A percentile compares a stretch with the other conserved stretches of the same genome.
phyloP scores from a whole-genome alignment of 331 rosid species.

The Rosa hybrid region DNA sequence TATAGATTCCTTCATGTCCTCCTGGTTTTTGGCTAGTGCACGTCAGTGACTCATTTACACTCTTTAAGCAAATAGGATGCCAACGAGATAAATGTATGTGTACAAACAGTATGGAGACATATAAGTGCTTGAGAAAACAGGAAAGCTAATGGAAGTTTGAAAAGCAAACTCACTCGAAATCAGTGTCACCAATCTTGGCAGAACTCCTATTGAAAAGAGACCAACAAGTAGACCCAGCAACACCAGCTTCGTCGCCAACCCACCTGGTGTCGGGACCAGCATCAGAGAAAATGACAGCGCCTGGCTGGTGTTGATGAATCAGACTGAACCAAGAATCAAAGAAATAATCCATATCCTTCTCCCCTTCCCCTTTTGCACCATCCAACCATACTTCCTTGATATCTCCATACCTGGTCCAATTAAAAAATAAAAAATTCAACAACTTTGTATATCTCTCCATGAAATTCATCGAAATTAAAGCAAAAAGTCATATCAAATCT shows the following conservation, averaged over 20 bases:
- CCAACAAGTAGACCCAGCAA: slow-evolving; percentile 82
- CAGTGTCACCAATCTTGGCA: slow-evolving; percentile 44
- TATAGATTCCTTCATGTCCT: background rate
- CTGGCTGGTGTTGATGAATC: slow-evolving; percentile 89
- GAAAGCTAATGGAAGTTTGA: background rate
- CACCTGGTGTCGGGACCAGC: slow-evolving; percentile 93
- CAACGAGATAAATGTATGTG: background rate
- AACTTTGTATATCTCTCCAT: background rate
- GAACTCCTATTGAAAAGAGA: slow-evolving; percentile 66
- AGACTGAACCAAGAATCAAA: slow-evolving; percentile 71
- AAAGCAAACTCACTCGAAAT: slow-evolving; percentile 57
- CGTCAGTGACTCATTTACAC: background rate
- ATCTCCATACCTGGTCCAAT: slow-evolving; percentile 71
- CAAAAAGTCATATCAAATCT: background rate
- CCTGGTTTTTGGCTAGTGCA: background rate
- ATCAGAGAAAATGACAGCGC: slow-evolving; percentile 70
- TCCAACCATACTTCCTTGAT: slow-evolving; percentile 69
- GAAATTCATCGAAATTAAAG: slow-evolving; percentile 1
- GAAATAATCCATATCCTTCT: slow-evolving; percentile 72
- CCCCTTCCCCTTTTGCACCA: slow-evolving; percentile 85
- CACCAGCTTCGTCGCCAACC: slow-evolving; percentile 77
- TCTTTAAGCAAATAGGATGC: background rate
- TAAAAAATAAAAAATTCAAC: background rate
- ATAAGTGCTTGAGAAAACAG: background rate
- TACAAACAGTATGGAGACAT: background rate